Evolutionary conservation across 2,329 filamentous ascomycete species (phyloP).

Genomic region (Verticillium tricorpus): DNA sequence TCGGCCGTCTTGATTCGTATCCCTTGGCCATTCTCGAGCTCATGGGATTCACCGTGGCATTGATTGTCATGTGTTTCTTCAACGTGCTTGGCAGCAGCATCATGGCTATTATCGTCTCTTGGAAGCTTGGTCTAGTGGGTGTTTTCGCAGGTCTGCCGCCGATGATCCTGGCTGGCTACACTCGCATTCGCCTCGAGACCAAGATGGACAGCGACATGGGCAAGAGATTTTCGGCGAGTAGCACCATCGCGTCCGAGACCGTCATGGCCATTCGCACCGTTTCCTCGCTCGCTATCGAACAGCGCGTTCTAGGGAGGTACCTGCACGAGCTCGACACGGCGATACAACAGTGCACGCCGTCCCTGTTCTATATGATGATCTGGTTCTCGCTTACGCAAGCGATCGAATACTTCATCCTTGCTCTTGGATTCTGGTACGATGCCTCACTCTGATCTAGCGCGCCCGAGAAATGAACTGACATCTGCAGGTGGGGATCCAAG

Average conservation of each 20-base stretch:
- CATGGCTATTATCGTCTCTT: constrained; percentile 34
- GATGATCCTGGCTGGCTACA: constrained; percentile 33
- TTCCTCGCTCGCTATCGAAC: constrained; percentile 32
- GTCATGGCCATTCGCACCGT: constrained; percentile 40
- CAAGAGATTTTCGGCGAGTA: constrained; percentile 32
- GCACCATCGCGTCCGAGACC: constrained; percentile 40
- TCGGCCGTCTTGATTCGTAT: constrained; percentile 22
- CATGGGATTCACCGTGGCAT: constrained; percentile 34
- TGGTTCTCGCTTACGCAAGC: constrained; percentile 22
- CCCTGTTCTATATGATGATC: constrained; percentile 17
- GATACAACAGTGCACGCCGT: neutral
- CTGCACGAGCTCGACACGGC: constrained; percentile 20
- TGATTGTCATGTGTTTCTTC: constrained; percentile 35
- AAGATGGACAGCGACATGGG: constrained; percentile 30
- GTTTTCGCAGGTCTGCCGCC: constrained; percentile 36
- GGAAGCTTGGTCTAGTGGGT: constrained; percentile 40
- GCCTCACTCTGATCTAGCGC: neutral
- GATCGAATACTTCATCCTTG: constrained; percentile 24
- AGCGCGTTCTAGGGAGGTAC: constrained; percentile 27
- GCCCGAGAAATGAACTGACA: neutral
- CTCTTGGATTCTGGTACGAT: constrained; percentile 30
- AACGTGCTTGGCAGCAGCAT: constrained; percentile 33
- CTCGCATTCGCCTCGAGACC: constrained; percentile 38
- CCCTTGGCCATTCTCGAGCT: constrained; percentile 40
- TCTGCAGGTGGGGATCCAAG: neutral